Evolutionary conservation across 2,329 filamentous ascomycete species (phyloP), one percentile per base, ranked within the genome.

Genomic region (Nemania bipapillata): DNA sequence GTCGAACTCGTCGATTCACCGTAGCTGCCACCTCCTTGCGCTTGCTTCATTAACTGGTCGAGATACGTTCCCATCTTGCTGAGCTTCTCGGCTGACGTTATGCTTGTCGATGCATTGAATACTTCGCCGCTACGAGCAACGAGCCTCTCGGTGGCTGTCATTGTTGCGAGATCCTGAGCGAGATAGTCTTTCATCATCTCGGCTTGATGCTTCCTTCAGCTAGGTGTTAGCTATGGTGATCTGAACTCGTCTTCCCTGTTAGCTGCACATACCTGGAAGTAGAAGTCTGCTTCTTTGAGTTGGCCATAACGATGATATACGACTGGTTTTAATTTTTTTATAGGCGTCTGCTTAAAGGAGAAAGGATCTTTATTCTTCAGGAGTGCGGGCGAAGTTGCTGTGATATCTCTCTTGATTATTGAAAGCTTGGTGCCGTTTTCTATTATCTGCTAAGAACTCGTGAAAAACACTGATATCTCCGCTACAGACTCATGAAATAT

Each of bases 111-210:
- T 22, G 63, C 20, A 12, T 22, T 52, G 15, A 55, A 26, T 7
- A 35, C 20, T 49, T 54, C 42, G 1, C 30, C 15, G 11, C 42
- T 35, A 40, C 57, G 63, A 49, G 59, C 54, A 17, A 69, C 60
- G 3, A 77, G 73, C 9, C 74, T 68, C 22, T 77, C 75, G 8
- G 72, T 69, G 12, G 72, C 65, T 30, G 70, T 74, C 5, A 71
- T 65, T 28, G 70, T 74, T 4, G 22, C 24, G 5, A 73, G 75
- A 5, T 24, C 56, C 28, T 59, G 68, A 20, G 65, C 56, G 47
- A 77, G 73, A 49, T 76, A 77, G 11, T 67, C 55, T 40, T 53
- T 70, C 70, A 77, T 69, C 72, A 73, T 74, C 58, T 71, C 73
- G 0, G 72, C 64, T 22, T 58, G 63, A 12, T 40, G 52, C 42